Conservation (phyloP, 1,284 basidiomycete genomes). For the Ganoderma meredithae region DNA sequence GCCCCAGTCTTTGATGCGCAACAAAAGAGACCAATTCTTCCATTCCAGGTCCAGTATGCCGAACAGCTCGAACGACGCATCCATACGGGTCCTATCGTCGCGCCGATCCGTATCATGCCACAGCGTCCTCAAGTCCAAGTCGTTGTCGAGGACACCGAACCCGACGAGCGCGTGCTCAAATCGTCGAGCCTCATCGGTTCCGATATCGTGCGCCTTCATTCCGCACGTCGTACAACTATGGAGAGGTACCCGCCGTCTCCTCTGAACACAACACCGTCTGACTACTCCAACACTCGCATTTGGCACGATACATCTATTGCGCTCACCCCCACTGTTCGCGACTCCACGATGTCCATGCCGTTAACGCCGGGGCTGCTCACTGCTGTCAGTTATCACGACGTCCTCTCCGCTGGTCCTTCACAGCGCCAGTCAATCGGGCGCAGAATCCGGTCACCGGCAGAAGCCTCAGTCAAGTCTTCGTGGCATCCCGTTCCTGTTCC, state of each 20-base stretch:
- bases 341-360: conserved; percentile 26
- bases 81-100: conserved; percentile 30
- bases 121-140: conserved; percentile 33
- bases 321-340: conserved; percentile 19
- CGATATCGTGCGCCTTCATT: conserved; percentile 40
- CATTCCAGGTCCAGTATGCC: conserved; percentile 34
- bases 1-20: conserved; percentile 23
- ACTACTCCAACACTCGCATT: conserved; percentile 17
- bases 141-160: conserved; percentile 29
- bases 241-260: conserved; percentile 32
- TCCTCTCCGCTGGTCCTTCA: conserved; percentile 15
- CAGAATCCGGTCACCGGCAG: conserved; percentile 28
- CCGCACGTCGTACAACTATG: conserved; percentile 11
- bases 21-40: conserved; percentile 32
- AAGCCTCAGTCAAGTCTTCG: conserved; percentile 19
- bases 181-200: conserved; percentile 40
- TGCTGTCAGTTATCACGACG: conserved; percentile 15
- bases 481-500: conserved; percentile 22
- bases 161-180: conserved; percentile 9
- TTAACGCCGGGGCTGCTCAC: conserved; percentile 11
- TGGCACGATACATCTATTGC: conserved; percentile 12
- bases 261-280: conserved; percentile 21
- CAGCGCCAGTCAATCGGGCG: conserved; percentile 20
- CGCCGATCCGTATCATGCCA: conserved; percentile 21
- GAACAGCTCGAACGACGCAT: conserved; percentile 27